phyloP scores from a whole-genome alignment of 371 early-diverging fungal species.

The Mucor ambiguus region DNA sequence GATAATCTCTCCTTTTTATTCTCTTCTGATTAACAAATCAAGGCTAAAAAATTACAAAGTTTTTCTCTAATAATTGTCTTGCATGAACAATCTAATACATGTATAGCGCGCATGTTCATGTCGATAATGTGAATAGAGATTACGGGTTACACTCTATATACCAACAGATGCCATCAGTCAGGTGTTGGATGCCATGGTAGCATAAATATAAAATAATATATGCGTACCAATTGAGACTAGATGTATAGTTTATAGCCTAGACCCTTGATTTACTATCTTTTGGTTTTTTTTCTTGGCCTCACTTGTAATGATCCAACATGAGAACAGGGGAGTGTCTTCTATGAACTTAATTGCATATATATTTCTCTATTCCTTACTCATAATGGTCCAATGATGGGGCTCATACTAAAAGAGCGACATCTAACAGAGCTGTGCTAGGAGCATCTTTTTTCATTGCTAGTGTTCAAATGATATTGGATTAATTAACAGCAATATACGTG shows the following conservation, averaged over 20 bases:
- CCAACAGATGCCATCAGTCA: background rate
- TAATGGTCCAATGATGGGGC: background rate
- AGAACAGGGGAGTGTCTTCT: background rate
- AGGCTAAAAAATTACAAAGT: background rate
- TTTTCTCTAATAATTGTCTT: background rate
- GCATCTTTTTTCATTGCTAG: background rate
- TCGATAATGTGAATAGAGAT: background rate
- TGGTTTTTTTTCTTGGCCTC: background rate
- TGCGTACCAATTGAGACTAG: background rate
- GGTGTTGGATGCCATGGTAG: background rate
- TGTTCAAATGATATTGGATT: background rate
- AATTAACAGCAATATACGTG: background rate
- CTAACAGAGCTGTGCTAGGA: background rate
- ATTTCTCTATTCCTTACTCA: background rate
- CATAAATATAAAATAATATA: background rate
- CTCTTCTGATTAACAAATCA: background rate
- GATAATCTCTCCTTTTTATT: background rate
- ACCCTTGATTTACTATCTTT: background rate
- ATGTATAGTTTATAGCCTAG: background rate
- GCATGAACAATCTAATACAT: background rate
- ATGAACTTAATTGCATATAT: background rate
- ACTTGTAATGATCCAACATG: background rate
- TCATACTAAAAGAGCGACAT: background rate
- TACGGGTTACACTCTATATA: background rate
- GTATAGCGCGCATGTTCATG: background rate